Percentiles rank a stretch among this genome's conserved stretches.
Evolutionary conservation across 306 rosid genomes (phyloP).

Genomic region (Pyrus pyrifolia): DNA sequence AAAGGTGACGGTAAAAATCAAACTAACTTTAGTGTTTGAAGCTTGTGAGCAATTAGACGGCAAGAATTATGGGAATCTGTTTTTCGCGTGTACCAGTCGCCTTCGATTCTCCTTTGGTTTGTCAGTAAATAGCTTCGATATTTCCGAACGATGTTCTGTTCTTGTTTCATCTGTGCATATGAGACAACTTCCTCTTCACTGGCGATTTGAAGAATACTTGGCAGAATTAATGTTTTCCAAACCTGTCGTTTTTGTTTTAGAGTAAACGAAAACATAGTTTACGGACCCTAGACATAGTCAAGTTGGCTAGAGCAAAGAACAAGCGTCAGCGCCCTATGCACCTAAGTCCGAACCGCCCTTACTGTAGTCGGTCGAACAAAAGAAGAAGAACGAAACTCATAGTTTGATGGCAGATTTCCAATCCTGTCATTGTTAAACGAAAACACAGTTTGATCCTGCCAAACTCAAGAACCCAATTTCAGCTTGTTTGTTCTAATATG

Average conservation of each 20-base stretch:
- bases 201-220: background rate
- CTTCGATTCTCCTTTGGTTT: slow-evolving; percentile 29
- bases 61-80: slow-evolving; percentile 7
- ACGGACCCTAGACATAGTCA: too few species aligned
- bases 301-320: too few species aligned
- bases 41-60: slow-evolving; percentile 33
- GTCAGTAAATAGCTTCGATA: slow-evolving; percentile 36
- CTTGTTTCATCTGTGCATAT: slow-evolving; percentile 19
- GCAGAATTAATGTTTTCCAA: background rate
- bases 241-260: background rate
- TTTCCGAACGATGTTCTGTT: slow-evolving; percentile 14
- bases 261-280: background rate
- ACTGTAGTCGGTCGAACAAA: too few species aligned
- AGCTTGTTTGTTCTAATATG: background rate
- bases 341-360: too few species aligned
- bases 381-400: too few species aligned
- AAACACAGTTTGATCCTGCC: background rate
- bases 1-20: slow-evolving; percentile 28
- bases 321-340: too few species aligned
- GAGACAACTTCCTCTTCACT: slow-evolving; percentile 11
- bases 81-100: background rate
- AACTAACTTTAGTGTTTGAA: slow-evolving; percentile 5
- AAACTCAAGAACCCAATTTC: background rate
- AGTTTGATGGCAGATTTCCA: too few species aligned
- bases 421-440: too few species aligned